Evolutionary conservation across 2,329 filamentous ascomycete genomes (phyloP).

Genomic region (Fonsecaea pugnacius): DNA sequence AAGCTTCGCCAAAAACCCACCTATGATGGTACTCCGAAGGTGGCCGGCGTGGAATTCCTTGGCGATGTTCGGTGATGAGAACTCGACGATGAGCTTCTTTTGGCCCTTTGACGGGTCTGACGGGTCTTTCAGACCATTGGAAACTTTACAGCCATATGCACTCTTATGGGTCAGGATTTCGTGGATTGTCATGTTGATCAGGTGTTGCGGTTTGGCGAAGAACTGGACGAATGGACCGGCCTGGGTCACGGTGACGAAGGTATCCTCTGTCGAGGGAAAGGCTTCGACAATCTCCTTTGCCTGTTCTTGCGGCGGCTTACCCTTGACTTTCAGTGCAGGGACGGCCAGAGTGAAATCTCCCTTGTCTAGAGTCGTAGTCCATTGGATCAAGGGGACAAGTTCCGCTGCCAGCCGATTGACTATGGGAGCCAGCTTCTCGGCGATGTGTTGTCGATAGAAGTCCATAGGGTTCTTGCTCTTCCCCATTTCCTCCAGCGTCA

Average conservation of each 20-base stretch:
- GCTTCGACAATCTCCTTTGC: constrained; percentile 60
- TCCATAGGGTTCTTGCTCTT: constrained; percentile 52
- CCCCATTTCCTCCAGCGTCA: constrained; percentile 42
- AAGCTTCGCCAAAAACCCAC: constrained; percentile 67
- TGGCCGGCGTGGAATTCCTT: constrained; percentile 70
- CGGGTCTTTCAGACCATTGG: constrained; percentile 63
- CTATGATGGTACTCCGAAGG: constrained; percentile 69
- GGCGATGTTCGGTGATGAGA: constrained; percentile 70
- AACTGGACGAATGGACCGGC: constrained; percentile 67
- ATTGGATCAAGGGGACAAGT: constrained; percentile 48
- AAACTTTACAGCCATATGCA: constrained; percentile 64
- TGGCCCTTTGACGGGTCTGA: constrained; percentile 61
- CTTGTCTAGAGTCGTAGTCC: constrained; percentile 54
- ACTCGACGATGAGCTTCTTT: constrained; percentile 63
- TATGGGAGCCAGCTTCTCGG: constrained; percentile 46
- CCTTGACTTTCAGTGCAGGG: constrained; percentile 54
- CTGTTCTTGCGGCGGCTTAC: constrained; percentile 63
- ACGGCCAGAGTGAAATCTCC: constrained; percentile 52
- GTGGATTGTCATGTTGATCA: constrained; percentile 62
- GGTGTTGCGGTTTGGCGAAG: constrained; percentile 64
- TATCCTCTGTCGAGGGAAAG: constrained; percentile 62
- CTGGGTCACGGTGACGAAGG: constrained; percentile 42
- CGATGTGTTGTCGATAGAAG: constrained; percentile 52
- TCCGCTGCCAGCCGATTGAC: constrained; percentile 47
- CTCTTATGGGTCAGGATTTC: constrained; percentile 62